Conservation (phyloP, 176 grass and related monocot species). For the Triticum urartu region DNA sequence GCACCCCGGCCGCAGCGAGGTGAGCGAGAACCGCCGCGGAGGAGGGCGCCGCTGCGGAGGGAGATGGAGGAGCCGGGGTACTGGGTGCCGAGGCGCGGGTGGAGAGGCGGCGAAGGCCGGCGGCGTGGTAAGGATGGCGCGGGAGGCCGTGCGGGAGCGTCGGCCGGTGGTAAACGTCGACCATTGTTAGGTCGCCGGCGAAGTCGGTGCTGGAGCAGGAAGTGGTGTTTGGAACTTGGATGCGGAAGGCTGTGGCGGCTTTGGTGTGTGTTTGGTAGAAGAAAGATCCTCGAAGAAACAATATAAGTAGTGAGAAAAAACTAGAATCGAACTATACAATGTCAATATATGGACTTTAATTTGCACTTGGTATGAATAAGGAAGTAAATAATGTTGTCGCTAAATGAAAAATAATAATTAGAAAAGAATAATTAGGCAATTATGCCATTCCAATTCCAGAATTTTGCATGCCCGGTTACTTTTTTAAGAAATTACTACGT, state of each 20-base stretch:
- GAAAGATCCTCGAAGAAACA: background rate
- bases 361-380: no score
- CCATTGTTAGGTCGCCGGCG: constrained; percentile 23
- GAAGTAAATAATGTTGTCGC: no score
- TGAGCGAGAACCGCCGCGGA: constrained; percentile 45
- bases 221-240: background rate
- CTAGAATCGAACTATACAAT: no score
- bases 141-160: constrained; percentile 38
- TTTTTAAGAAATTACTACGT: no score
- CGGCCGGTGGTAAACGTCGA: constrained; percentile 48
- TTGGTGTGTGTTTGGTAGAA: background rate
- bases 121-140: constrained; percentile 42
- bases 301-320: background rate
- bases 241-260: background rate
- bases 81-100: constrained; percentile 53
- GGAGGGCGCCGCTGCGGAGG: constrained; percentile 29
- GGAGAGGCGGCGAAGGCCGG: constrained; percentile 68
- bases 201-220: background rate
- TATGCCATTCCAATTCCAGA: no score
- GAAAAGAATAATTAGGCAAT: no score
- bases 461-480: no score
- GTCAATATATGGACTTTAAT: no score
- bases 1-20: constrained; percentile 38
- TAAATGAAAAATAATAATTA: no score
- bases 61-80: constrained; percentile 25